Evolutionary conservation across 108 stramenopile species (phyloP), one percentile per base, ranked within the genome.

Genomic region (Epithemia pelagica): DNA sequence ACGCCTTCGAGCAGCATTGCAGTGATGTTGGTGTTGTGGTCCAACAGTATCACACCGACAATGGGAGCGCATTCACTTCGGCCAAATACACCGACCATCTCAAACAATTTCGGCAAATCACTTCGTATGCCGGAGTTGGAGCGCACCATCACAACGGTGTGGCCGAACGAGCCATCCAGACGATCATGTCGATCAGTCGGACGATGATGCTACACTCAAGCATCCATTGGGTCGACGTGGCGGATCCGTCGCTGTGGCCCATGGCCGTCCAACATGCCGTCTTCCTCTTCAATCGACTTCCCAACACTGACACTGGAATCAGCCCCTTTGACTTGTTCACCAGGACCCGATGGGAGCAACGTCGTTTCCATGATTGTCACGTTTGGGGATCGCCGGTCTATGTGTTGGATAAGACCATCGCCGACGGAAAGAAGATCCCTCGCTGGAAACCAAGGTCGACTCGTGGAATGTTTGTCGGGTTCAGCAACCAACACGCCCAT

Each of bases 301-400:
- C 71, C 7, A 58, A 59, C 19, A 27, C 8, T 2, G 25, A 54
- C 19, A 27, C 55, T 32, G 24, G 56, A n/a, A 2, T 66, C 1
- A 24, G 63, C 8, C 79, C 79, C 2, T 23, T 29, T 22, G 78
- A 71, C 24, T 19, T 64, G n/a, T 78, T 67, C 58, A 68, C 60
- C 28, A 23, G 26, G 10, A 32, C 67, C 7, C 32, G 63, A 0
- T 67, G 31, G 65, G 64, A 69, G 23, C 62, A 67, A 8, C 1
- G 15, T 26, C 0, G 33, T n/a, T 53, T 74, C 28, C 54, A 54
- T 15, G 0, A 70, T 61, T 37, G 18, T 23, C 75, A 77, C 59
- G 78, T 75, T 0, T 79, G 70, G 70, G 78, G 78, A 0, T 75
- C 74, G 22, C 77, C 77, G 0, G 57, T 57, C 19, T 78, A 66